A percentile compares a stretch with the other conserved stretches of the same genome.
These are phyloP conservation scores for Phlyctochytrium planicorne DNA, from an alignment of 192 early-diverging fungal genomes.

Conservation along the genomic window DNA sequence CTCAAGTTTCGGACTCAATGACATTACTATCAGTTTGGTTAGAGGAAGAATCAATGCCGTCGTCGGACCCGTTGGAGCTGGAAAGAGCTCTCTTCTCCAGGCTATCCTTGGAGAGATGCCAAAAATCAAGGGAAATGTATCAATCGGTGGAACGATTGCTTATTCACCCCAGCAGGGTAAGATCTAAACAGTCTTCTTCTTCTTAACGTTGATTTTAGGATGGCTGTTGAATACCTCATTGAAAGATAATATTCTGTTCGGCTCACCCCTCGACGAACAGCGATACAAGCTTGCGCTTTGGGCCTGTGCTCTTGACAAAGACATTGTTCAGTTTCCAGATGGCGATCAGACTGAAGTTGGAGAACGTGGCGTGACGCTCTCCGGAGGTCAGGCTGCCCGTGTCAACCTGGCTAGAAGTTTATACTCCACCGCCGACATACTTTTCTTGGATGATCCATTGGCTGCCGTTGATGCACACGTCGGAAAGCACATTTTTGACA, in stretches of 20 bases:
- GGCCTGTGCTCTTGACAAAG: slow-evolving; percentile 37
- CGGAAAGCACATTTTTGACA: slow-evolving; percentile 62
- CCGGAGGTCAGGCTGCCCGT: slow-evolving; percentile 74
- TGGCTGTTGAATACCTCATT: slow-evolving; percentile 80
- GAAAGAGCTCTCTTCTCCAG: slow-evolving; percentile 73
- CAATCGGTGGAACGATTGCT: slow-evolving; percentile 58
- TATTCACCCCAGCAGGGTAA: slow-evolving; percentile 75
- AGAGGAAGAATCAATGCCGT: slow-evolving; percentile 70
- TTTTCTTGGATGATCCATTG: slow-evolving; percentile 30
- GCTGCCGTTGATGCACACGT: slow-evolving; percentile 54
- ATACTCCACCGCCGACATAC: slow-evolving; percentile 27
- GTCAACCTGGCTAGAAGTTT: slow-evolving; percentile 60
- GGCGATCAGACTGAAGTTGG: slow-evolving; percentile 48
- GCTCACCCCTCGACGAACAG: slow-evolving; percentile 20
- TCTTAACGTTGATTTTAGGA: too few species aligned
- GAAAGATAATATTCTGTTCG: slow-evolving; percentile 50
- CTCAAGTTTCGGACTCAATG: too few species aligned
- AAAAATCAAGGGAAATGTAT: slow-evolving; percentile 46
- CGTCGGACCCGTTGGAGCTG: slow-evolving; percentile 70
- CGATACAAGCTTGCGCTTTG: slow-evolving; percentile 30
- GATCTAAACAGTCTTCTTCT: too few species aligned
- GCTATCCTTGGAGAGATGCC: slow-evolving; percentile 74
- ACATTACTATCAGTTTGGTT: slow-evolving; percentile 52
- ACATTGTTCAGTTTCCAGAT: slow-evolving; percentile 30
- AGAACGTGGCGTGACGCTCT: slow-evolving; percentile 45